Evolutionary conservation across 768 basidiomycete species (phyloP), one percentile per base, ranked within the genome.

Genomic region (Trametopsis cervina): DNA sequence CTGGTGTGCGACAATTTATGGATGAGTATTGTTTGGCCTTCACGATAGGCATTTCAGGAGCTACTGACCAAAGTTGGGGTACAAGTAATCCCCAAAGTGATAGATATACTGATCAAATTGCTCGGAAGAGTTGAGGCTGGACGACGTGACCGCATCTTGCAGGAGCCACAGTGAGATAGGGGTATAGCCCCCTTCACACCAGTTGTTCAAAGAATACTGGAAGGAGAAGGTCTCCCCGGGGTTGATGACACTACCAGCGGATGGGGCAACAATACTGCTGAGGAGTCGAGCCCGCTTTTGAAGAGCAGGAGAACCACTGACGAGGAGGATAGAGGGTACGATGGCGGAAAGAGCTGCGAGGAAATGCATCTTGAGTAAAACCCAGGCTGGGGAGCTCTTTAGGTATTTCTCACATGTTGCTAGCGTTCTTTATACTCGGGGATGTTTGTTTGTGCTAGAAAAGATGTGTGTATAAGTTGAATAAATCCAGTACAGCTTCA

Each of bases 11-110:
- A 5, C 6, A 5, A 24, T 4, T 7, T 15, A 39, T 17, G 15
- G 37, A 25, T 17, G 42, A 13, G 4, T 15, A 44, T n/a, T 29
- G 10, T 3, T 45, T 15, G 35, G 27, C 4, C 27, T 13, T 25
- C 13, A 45, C 6, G n/a, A 45, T 11, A 13, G 7, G n/a, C 7
- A 18, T 13, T 11, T 21, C 7, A 42, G 13, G 27, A 5, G 15
- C 4, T 20, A 45, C 44, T 4, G 3, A 45, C 44, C 29, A 18
- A 40, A 39, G 10, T 47, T 33, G 2, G 21, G 17, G n/a, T 18
- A 15, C 5, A 41, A 21, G 10, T 20, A 47, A 15, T 20, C 25
- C n/a, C 46, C 46, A 20, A 47, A 41, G 39, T 47, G 35, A 18
- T 27, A 27, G 26, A 47, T 6, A 40, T 26, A 41, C 27, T 47